These are phyloP conservation scores for Ramularia collo-cygni DNA, from an alignment of 2,329 filamentous ascomycete species.

Conservation along the genomic window DNA sequence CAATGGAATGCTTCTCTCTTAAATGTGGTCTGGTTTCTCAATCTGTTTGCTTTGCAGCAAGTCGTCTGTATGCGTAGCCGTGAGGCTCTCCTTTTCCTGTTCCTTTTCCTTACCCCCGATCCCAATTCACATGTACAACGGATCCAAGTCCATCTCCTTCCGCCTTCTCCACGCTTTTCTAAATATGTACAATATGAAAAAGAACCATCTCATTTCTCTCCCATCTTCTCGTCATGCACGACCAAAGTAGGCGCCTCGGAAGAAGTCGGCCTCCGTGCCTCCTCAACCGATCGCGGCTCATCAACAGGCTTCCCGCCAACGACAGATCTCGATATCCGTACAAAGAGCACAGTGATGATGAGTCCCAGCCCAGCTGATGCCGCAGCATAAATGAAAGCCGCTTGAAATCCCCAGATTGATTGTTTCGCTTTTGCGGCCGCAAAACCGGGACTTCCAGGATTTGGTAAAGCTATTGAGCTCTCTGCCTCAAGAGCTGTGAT, in stretches of 20 bases:
- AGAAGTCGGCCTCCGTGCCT: background rate
- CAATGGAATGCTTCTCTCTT: too few species aligned
- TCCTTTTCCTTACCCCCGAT: too few species aligned
- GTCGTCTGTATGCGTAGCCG: too few species aligned
- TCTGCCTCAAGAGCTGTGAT: conserved; percentile 23
- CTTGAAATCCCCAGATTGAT: conserved; percentile 18
- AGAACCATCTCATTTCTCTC: too few species aligned
- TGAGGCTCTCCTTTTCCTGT: too few species aligned
- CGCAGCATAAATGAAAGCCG: conserved; percentile 28
- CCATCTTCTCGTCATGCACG: background rate
- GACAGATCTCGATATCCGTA: conserved; percentile 22
- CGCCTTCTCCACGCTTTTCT: too few species aligned
- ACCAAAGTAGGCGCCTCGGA: conserved; percentile 1
- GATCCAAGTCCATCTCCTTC: too few species aligned
- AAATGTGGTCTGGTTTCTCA: too few species aligned
- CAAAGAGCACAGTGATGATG: conserved; percentile 23
- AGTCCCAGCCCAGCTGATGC: conserved; percentile 26
- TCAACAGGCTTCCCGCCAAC: conserved; percentile 17
- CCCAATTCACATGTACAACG: too few species aligned
- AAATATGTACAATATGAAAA: too few species aligned
- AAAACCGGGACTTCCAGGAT: background rate
- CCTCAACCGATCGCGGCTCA: conserved; percentile 11
- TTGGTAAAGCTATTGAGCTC: conserved; percentile 6
- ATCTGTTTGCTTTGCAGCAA: too few species aligned
- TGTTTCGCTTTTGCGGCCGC: conserved; percentile 4